Base-by-base conservation (phyloP, 805 yeast species). In the Allodekkera sacchari region DNA sequence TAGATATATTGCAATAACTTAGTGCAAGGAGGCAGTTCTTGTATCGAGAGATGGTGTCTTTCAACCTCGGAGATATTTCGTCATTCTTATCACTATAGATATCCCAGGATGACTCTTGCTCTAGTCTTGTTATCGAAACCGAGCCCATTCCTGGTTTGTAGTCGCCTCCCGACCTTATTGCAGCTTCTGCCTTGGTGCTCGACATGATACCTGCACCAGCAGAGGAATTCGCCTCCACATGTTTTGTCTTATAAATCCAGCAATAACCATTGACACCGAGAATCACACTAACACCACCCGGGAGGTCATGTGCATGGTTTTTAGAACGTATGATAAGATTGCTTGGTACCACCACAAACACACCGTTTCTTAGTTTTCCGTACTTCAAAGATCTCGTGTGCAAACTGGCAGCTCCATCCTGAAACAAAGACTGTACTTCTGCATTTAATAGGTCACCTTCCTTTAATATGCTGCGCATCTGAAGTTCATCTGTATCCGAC, bases 381-480 rank as follows among this genome's bases (percentile, higher is more conserved):
- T 92, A 92, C 52, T 88, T 84, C 41, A 94, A 64, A 1, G 97
- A 89, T 55, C 99, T 74, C 2, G 98, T 92, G 55, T 92, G 99
- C 38, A 92, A 61, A 1, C 95, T 79, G 0, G 96, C 96, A 41
- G 85, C 73, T 14, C 98, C 98, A 54, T 87, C 95, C 43, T 74
- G 76, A 55, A 73, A 89, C 25, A 88, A 64, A 11, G 83, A 77
- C 60, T 94, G 98, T 12, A 92, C 95, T 57, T 92, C 99, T 26
- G 96, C 95, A 52, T 92, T 92, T 37, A 92, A 64, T 39, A 94
- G 64, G 55, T 92, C 98, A 11, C 98, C 98, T 50, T 94, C 99
- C 52, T 92, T 92, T 45, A 92, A 63, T 48, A 88, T 84, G 44
- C 72, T 74, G 48, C 98, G 72, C 99, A 94, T 92, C 52, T 89